A percentile compares a stretch with the other conserved stretches of the same genome.
phyloP scores from a whole-genome alignment of 139 green algal genomes.

The Prasinococcaceae sp. region DNA sequence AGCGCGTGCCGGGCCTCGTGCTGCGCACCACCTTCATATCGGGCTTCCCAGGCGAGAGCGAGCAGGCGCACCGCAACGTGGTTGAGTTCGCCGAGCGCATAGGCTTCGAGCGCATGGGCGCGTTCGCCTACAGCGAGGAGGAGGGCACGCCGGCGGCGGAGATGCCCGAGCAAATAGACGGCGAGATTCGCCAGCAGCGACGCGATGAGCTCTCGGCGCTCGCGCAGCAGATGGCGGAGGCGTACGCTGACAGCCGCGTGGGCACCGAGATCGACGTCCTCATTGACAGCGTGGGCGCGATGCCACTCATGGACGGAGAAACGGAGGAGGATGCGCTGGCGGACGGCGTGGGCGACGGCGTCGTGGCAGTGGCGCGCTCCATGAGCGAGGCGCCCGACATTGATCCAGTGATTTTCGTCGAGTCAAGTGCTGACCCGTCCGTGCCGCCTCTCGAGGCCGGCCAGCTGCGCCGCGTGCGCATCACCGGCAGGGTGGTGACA shows the following conservation, averaged over 20 bases:
- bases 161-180: conserved; percentile 35
- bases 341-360: too few relatives aligned
- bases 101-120: conserved; percentile 66
- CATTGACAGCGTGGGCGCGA: conserved; percentile 33
- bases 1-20: conserved; percentile 56
- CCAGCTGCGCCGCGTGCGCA: too few relatives aligned
- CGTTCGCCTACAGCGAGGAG: conserved; percentile 70
- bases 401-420: too few relatives aligned
- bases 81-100: conserved; percentile 48
- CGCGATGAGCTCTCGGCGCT: conserved; percentile 59
- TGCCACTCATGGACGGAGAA: neutral
- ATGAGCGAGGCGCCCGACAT: conserved; percentile 49
- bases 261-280: conserved; percentile 57
- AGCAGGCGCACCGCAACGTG: conserved; percentile 57
- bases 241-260: conserved; percentile 39
- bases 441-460: too few relatives aligned
- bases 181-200: conserved; percentile 29
- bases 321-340: neutral
- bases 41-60: conserved; percentile 43
- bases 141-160: conserved; percentile 71
- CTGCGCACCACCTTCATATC: conserved; percentile 82
- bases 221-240: conserved; percentile 52
- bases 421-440: too few relatives aligned
- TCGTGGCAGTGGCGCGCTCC: conserved; percentile 40
- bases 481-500: too few relatives aligned